Evolutionary conservation across 2,329 filamentous ascomycete species (phyloP).

Genomic region (Pseudomassariella vexata): DNA sequence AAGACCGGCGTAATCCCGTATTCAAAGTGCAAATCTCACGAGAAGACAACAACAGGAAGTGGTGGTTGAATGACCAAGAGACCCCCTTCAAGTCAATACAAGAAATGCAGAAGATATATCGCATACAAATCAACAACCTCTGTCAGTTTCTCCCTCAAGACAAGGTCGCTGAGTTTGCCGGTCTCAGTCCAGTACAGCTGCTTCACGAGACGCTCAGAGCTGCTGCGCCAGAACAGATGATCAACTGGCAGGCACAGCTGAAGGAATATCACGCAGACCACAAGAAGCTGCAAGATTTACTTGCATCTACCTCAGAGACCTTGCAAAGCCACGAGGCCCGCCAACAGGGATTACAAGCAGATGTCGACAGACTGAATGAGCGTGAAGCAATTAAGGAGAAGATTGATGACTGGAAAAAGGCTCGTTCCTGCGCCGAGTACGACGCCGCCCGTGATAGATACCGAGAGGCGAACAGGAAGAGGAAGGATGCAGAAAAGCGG

Average conservation of each 20-base stretch:
- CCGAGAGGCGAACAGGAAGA: slow-evolving; percentile 47
- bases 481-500: slow-evolving; percentile 48
- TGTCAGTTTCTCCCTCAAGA: slow-evolving; percentile 97
- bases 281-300: slow-evolving; percentile 54
- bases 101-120: slow-evolving; percentile 62
- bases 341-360: slow-evolving; percentile 68
- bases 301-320: slow-evolving; percentile 53
- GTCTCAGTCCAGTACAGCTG: slow-evolving; percentile 73
- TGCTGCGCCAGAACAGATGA: slow-evolving; percentile 76
- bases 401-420: slow-evolving; percentile 59
- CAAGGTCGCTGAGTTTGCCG: slow-evolving; percentile 89
- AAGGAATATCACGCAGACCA: slow-evolving; percentile 66
- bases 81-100: slow-evolving; percentile 59
- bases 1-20: slow-evolving; percentile 60
- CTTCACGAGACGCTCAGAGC: slow-evolving; percentile 83
- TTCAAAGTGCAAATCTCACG: slow-evolving; percentile 72
- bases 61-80: slow-evolving; percentile 66
- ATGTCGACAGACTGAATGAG: slow-evolving; percentile 78
- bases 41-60: slow-evolving; percentile 78
- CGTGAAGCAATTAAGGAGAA: slow-evolving; percentile 61
- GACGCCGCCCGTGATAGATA: slow-evolving; percentile 43
- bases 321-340: slow-evolving; percentile 65
- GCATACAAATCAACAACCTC: slow-evolving; percentile 94
- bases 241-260: slow-evolving; percentile 69
- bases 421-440: slow-evolving; percentile 62